phyloP scores from a whole-genome alignment of 768 basidiomycete species.

The Xerocomus brunneocitrinus region DNA sequence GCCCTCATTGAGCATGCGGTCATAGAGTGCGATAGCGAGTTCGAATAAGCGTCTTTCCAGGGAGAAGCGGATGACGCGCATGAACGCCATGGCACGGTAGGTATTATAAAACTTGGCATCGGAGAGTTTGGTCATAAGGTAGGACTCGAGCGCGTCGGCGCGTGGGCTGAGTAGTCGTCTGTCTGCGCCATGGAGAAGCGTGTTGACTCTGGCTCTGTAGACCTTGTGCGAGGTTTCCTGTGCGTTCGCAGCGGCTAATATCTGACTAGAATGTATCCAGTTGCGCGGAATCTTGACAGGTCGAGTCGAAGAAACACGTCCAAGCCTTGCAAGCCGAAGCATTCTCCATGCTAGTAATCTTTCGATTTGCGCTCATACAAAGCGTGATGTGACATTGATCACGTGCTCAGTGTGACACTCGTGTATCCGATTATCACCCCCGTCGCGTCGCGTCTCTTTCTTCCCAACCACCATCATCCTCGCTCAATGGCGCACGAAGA shows the following conservation, averaged over 20 bases:
- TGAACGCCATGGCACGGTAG: slow-evolving; percentile 31
- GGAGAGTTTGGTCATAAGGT: slow-evolving; percentile 21
- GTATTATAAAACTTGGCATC: slow-evolving; percentile 25
- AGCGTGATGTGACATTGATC: slow-evolving; percentile 15
- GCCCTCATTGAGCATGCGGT: slow-evolving; percentile 39
- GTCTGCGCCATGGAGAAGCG: slow-evolving; percentile 25
- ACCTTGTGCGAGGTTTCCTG: slow-evolving; percentile 12
- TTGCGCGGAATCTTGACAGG: background rate
- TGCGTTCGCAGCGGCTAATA: background rate
- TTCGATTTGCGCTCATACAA: background rate
- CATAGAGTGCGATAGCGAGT: slow-evolving; percentile 39
- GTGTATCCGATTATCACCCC: slow-evolving; percentile 6
- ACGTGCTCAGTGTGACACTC: slow-evolving; percentile 10
- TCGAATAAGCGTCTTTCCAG: slow-evolving; percentile 35
- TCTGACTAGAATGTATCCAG: slow-evolving; percentile 4
- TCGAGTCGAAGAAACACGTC: slow-evolving; percentile 4
- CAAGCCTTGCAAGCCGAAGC: slow-evolving; percentile 3
- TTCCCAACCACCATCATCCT: slow-evolving; percentile 7
- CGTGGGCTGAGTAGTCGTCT: slow-evolving; percentile 21
- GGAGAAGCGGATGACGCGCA: slow-evolving; percentile 38
- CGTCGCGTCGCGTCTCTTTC: slow-evolving; percentile 2
- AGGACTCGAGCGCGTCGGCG: slow-evolving; percentile 17
- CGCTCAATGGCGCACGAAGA: slow-evolving; percentile 61
- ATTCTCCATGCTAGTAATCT: no score
- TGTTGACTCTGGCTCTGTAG: slow-evolving; percentile 22